A percentile compares a stretch with the other conserved stretches of the same genome.
phyloP scores from a whole-genome alignment of 2,329 filamentous ascomycete genomes.

The Aspergillus floridensis region DNA sequence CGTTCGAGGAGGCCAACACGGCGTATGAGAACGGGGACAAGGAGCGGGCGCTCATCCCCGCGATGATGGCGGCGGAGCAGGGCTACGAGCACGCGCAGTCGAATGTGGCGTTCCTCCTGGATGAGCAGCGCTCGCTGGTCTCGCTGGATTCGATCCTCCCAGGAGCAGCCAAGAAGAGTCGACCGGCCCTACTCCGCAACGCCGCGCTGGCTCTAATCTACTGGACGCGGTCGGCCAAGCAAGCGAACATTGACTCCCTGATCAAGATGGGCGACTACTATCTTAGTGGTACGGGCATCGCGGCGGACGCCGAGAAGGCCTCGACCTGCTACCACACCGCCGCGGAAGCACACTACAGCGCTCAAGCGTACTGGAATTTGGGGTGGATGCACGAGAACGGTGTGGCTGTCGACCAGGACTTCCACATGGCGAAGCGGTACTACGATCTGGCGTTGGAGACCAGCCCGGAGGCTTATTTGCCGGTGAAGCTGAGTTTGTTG shows the following conservation, averaged over 20 bases:
- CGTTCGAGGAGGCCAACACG: conserved; percentile 77
- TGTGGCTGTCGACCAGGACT: conserved; percentile 87
- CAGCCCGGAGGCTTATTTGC: conserved; percentile 89
- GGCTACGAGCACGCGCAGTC: conserved; percentile 87
- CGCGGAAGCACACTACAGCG: conserved; percentile 85
- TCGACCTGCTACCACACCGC: conserved; percentile 90
- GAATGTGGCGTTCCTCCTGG: conserved; percentile 83
- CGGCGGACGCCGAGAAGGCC: conserved; percentile 74
- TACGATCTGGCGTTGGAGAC: conserved; percentile 91
- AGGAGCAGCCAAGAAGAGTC: conserved; percentile 39
- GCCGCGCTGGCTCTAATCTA: conserved; percentile 75
- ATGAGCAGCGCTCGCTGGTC: conserved; percentile 65
- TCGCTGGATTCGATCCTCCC: conserved; percentile 56
- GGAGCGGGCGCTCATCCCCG: conserved; percentile 75
- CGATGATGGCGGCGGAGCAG: conserved; percentile 86
- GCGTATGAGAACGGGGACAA: conserved; percentile 77
- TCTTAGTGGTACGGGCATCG: conserved; percentile 73
- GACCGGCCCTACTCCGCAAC: conserved; percentile 53
- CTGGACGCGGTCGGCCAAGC: conserved; percentile 91
- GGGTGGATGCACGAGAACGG: conserved; percentile 99
- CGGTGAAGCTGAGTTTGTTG: conserved; percentile 81
- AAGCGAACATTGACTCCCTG: conserved; percentile 87
- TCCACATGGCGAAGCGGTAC: conserved; percentile 92
- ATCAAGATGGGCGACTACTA: conserved; percentile 99
- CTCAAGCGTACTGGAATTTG: conserved; percentile 93